Conservation (phyloP, 345 rosid species). For the Eucalyptus cloeziana region DNA sequence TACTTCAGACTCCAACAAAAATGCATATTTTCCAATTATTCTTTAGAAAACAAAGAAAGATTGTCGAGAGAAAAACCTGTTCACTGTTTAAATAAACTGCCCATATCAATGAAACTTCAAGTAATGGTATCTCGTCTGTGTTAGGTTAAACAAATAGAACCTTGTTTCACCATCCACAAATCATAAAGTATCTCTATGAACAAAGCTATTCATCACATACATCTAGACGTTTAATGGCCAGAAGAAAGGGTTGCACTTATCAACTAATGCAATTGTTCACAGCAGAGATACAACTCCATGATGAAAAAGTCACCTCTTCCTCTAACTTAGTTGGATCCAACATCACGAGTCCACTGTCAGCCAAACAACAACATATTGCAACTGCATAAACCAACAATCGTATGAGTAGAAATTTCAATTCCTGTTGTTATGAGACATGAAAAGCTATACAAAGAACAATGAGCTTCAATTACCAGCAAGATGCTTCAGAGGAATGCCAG, state of each 20-base stretch:
- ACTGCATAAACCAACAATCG: conserved; percentile 26
- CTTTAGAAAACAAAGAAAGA: background rate
- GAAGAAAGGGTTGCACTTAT: background rate
- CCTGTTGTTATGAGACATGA: background rate
- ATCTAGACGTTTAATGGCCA: background rate
- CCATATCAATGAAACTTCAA: background rate
- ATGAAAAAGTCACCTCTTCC: conserved; percentile 53
- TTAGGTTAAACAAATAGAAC: background rate
- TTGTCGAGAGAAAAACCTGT: background rate
- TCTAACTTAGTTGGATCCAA: conserved; percentile 83
- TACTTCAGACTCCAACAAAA: background rate
- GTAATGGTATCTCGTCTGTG: background rate
- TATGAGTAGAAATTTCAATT: background rate
- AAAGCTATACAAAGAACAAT: background rate
- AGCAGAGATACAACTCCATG: background rate
- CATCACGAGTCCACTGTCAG: conserved; percentile 41
- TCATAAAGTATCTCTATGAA: background rate
- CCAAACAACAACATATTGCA: conserved; percentile 78
- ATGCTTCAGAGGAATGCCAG: conserved; percentile 92
- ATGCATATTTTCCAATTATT: background rate
- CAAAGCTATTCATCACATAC: background rate
- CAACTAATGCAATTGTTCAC: background rate
- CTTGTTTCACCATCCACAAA: background rate
- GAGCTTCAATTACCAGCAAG: conserved; percentile 47
- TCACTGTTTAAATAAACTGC: background rate